Base-by-base conservation (phyloP, 768 basidiomycete species). In the Tubosaeta brunneosetosa region DNA sequence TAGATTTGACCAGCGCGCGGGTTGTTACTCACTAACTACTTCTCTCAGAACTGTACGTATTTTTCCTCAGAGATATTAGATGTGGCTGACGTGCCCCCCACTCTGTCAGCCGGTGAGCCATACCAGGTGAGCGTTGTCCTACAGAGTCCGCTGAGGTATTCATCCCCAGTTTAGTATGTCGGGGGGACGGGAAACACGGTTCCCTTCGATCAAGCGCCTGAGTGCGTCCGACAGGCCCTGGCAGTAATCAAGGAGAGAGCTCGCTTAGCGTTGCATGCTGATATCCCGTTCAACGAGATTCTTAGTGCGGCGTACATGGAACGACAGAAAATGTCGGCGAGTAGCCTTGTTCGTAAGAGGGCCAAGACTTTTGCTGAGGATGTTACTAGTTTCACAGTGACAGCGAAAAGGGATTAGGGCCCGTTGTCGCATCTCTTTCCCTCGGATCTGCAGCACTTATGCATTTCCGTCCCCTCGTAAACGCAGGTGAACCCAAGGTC, bases 271-370 rank as follows among this genome's bases (percentile, higher is more conserved):
- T 63, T 90, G 13, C 59, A 55, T 2, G 55, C 51, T 14, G 49
- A 66, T 11, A 59, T 69, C 25, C 59, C 67, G 0, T 91, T 91
- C 71, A 92, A 92, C 58, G 89, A 92, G 67, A 76, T 92, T 33
- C 75, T 92, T 29, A 85, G 83, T 53, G 87, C 85, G 43, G 89
- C 87, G 1, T 92, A 92, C 60, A 90, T 91, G 86, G 86, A 88
- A 61, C 76, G 80, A 52, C 90, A 91, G 66, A 86, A 78, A 64
- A 92, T 92, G 89, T 79, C 87, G 45, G 89, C 89, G 63, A 61
- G 79, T 67, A 22, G 22, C 22, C 22, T 22, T 3, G 22, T 22
- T 22, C 22, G 22, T 22, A 22, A 1, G 22, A 22, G 22, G 22
- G 22, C 6, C 44, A 49, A 37, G 27, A 26, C 13, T 9, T 4